Base-by-base conservation (phyloP, 202 grass and related monocot genomes). In the Panicum hallii region DNA sequence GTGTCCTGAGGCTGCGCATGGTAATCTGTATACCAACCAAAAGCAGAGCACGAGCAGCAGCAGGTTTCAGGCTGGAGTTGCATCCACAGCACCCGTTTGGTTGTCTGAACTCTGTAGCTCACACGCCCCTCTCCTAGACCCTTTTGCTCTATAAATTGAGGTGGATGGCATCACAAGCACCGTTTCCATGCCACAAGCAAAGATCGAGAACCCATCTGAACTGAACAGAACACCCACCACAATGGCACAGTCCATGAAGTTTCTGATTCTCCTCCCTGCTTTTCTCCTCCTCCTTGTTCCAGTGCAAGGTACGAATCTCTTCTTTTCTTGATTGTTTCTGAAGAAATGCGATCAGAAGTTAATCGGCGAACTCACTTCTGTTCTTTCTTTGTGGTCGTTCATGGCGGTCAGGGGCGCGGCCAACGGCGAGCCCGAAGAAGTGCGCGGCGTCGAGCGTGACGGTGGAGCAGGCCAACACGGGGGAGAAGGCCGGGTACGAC, bases 391-490 rank as follows among this genome's bases (percentile, higher is more conserved):
- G 4, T 13, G 58, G 7, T 20, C 19, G 53, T 58, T 23, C 55
- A 6, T 30, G 23, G 2, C 9, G 50, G 6, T 11, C 30, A 81
- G 84, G 79, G 34, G 66, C 58, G 40, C 28, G 55, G 66, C n/a
- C 11, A 58, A 44, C 45, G 26, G 46, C 42, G 74, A 26, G 19
- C 32, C 11, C 30, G 36, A 49, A 49, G 11, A 26, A 85, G 49
- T 94, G 92, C 15, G 4, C 48, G 34, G 57, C 88, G n/a, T 81
- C 87, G 11, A 90, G 85, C 57, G 7, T 95, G 48, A 56, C 88
- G 81, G 77, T 95, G 63, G 52, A 86, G 58, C 79, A 74, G 79
- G 9, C n/a, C 7, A 92, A 92, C 88, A 81, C 86, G 5, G 93
- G 90, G 13, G 61, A 74, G 63, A 88, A 67, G 77, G 82, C 56